These are phyloP conservation scores for Rubus parviflorus DNA, from an alignment of 306 rosid species.

Conservation along the genomic window DNA sequence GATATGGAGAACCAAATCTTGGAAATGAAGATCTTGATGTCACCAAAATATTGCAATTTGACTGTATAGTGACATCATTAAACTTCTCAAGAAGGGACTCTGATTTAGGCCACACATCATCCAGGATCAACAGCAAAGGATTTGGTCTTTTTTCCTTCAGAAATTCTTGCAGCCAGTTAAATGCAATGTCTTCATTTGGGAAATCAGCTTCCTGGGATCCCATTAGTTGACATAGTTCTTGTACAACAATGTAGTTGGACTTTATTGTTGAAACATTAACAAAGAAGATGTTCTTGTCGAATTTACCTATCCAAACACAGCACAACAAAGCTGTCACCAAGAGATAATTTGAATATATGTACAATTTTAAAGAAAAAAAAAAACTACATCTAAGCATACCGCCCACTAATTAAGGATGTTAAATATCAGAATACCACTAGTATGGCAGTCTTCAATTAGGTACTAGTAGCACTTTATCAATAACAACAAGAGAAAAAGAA, in stretches of 20 bases:
- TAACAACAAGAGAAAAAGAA: background rate
- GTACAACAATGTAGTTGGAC: conserved; percentile 40
- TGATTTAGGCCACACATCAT: conserved; percentile 52
- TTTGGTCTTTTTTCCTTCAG: conserved; percentile 22
- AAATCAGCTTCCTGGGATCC: conserved; percentile 23
- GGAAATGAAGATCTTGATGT: conserved; percentile 51
- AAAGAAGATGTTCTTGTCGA: conserved; percentile 49
- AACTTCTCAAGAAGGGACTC: conserved; percentile 45
- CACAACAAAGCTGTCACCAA: background rate
- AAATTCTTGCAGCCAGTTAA: conserved; percentile 34
- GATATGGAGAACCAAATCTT: conserved; percentile 30
- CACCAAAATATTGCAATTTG: conserved; percentile 51
- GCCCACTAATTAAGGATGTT: no score
- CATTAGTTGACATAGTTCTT: conserved; percentile 32
- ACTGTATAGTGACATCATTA: conserved; percentile 16
- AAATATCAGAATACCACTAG: background rate
- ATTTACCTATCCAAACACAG: conserved; percentile 36
- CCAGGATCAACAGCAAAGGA: conserved; percentile 50
- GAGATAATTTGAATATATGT: background rate
- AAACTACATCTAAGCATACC: background rate
- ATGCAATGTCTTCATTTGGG: conserved; percentile 34
- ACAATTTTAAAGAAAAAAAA: background rate
- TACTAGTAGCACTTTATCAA: no score
- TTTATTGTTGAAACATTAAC: conserved; percentile 29
- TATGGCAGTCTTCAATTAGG: background rate